These are phyloP conservation scores for Pleurotus tuoliensis DNA, from an alignment of 768 basidiomycete species.

Conservation along the genomic window DNA sequence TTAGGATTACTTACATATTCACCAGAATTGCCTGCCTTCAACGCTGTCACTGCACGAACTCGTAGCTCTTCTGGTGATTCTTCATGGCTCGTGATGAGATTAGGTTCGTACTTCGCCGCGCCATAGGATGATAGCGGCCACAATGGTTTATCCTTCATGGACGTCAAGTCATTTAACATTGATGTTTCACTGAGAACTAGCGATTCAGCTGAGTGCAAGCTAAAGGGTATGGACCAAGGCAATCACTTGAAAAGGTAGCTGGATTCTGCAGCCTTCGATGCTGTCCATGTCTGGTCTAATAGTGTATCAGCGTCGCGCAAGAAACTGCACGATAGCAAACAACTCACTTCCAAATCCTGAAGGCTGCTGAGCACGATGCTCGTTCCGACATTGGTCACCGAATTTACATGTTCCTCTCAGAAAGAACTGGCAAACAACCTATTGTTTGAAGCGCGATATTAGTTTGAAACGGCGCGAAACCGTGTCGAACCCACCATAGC, in stretches of 20 bases:
- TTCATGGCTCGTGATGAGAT: constrained; percentile 62
- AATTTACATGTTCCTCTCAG: constrained; percentile 64
- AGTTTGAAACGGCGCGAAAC: too few species aligned
- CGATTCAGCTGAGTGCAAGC: constrained; percentile 5
- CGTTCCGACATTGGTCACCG: constrained; percentile 61
- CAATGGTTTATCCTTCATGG: constrained; percentile 58
- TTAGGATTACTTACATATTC: constrained; percentile 60
- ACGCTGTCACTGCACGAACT: constrained; percentile 54
- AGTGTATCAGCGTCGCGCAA: too few species aligned
- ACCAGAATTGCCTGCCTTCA: constrained; percentile 47
- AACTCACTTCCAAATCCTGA: constrained; percentile 51
- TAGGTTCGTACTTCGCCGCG: constrained; percentile 70
- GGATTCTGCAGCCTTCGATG: constrained; percentile 13
- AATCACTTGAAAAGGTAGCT: constrained; percentile 37
- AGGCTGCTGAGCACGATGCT: constrained; percentile 45
- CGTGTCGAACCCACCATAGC: too few species aligned
- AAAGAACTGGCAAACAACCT: constrained; percentile 63
- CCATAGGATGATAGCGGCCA: constrained; percentile 83
- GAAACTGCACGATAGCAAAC: not conserved
- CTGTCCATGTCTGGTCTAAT: not conserved
- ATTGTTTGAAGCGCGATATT: not conserved
- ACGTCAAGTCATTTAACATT: constrained; percentile 61
- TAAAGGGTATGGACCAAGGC: not conserved
- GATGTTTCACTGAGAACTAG: constrained; percentile 46
- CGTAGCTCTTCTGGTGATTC: constrained; percentile 78